Percentiles rank a stretch among this genome's conserved stretches.
Conservation (phyloP, 2,329 filamentous ascomycete genomes). For the Capronia americana region DNA sequence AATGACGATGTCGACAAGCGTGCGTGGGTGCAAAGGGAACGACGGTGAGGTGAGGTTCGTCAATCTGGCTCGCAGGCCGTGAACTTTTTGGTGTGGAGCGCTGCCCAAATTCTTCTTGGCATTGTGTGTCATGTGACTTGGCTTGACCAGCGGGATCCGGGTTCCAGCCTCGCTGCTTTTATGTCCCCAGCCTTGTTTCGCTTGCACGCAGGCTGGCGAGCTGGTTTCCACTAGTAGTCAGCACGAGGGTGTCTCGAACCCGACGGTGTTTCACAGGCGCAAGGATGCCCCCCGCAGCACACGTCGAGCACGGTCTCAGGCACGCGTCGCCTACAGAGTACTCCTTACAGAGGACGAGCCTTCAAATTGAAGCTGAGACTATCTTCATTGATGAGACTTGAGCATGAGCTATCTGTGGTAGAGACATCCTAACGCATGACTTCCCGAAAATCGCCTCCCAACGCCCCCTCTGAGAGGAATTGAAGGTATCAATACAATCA, state of each 20-base stretch:
- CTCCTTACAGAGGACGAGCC: background rate
- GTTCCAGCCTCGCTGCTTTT: slow-evolving; percentile 4
- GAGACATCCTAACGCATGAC: slow-evolving; percentile 29
- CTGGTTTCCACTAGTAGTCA: background rate
- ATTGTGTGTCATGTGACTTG: slow-evolving; percentile 18
- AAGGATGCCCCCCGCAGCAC: background rate
- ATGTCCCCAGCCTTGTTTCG: background rate
- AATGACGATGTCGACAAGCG: slow-evolving; percentile 27
- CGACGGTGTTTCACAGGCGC: background rate
- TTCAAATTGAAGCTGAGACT: slow-evolving; percentile 18
- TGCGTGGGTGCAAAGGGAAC: slow-evolving; percentile 38
- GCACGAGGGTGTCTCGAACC: background rate
- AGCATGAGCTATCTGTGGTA: slow-evolving; percentile 41
- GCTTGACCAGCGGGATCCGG: background rate
- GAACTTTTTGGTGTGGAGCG: slow-evolving; percentile 23
- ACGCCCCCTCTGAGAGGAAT: slow-evolving; percentile 25
- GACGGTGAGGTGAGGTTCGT: slow-evolving; percentile 10
- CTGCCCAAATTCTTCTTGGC: slow-evolving; percentile 20
- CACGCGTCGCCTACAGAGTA: no score
- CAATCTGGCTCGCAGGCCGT: background rate
- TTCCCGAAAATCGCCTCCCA: slow-evolving; percentile 5
- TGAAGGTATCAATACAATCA: slow-evolving; percentile 33
- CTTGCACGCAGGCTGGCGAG: background rate
- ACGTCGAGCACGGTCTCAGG: background rate
- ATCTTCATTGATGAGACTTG: slow-evolving; percentile 30